phyloP scores from a whole-genome alignment of 495 filamentous ascomycete genomes.

The Tuber microsphaerosporum region DNA sequence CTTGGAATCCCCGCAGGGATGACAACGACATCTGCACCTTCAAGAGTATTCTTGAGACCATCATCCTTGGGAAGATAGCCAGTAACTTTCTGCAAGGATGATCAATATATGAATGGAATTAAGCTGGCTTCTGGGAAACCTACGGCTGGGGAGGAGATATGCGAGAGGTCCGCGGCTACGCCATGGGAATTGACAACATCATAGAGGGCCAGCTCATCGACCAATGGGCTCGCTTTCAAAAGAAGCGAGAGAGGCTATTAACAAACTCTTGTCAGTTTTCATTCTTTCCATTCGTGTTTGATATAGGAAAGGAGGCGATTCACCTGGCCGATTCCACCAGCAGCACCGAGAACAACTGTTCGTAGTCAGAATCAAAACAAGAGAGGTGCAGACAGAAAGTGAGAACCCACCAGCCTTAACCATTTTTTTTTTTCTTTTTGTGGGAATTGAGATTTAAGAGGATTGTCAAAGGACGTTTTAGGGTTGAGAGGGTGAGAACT shows the following conservation, averaged over 20 bases:
- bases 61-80: conserved; percentile 87
- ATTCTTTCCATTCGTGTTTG: neutral
- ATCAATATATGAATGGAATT: conserved; percentile 1
- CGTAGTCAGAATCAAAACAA: conserved; percentile 8
- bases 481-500: conserved; percentile 1
- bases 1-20: conserved; percentile 97
- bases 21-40: conserved; percentile 86
- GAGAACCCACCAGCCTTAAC: conserved; percentile 71
- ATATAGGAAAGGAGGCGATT: conserved; percentile 15
- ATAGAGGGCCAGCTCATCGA: conserved; percentile 90
- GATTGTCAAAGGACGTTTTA: conserved; percentile 25
- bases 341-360: conserved; percentile 85
- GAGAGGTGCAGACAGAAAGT: neutral
- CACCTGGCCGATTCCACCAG: conserved; percentile 98
- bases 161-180: conserved; percentile 89
- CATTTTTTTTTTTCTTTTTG: conserved; percentile 54
- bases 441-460: conserved; percentile 14
- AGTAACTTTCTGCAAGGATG: conserved; percentile 65
- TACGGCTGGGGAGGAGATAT: conserved; percentile 92
- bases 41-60: conserved; percentile 78
- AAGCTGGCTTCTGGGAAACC: conserved; percentile 42
- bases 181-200: conserved; percentile 99
- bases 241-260: conserved; percentile 86
- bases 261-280: conserved; percentile 39
- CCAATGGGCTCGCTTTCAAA: conserved; percentile 73